Evolutionary conservation across 768 basidiomycete genomes (phyloP), one percentile per base, ranked within the genome.

Genomic region (Ramaria sp.): DNA sequence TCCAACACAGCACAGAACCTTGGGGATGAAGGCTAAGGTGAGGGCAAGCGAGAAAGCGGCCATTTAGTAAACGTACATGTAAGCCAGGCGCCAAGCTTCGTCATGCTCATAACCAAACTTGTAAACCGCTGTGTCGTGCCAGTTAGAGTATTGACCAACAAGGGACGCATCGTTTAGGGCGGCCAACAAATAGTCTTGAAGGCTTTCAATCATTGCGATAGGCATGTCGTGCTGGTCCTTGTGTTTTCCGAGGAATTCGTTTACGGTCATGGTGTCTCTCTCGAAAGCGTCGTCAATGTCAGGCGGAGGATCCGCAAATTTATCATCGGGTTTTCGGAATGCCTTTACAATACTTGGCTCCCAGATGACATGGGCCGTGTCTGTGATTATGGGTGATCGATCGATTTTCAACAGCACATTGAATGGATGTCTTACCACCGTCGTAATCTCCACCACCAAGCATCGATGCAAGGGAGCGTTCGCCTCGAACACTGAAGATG

Each of bases 1-100:
- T 87, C 84, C 1, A 87, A 73, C 11, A 79, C 70, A 42, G 73
- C 75, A 59, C 77, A 70, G 65, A 79, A 78, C 71, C 77, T 76
- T 17, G 47, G 19, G 20, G n/a, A 4, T n/a, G 51, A 5, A 37
- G 10, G 17, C 34, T 34, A 24, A 19, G 11, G 33, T 38, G 20
- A n/a, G 13, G 3, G 58, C 12, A n/a, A 58, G 9, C 34, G 56
- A 60, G 73, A 73, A 73, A 37, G 34, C 9, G 38, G 31, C 10
- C 27, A 27, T 27, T 27, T 27, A 27, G 27, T 48, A 13, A 7
- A 53, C 74, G 62, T 51, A 78, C 77, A 76, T 70, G 60, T 83
- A 79, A 0, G 82, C 84, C 2, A 86, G 69, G 15, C 74, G 71
- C 3, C 77, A 70, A 0, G 84, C 81, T 20, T 74, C 68, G 0